A percentile compares a stretch with the other conserved stretches of the same genome.
These are phyloP conservation scores for Leccinum griseonigrum DNA, from an alignment of 1,284 basidiomycete genomes.

Conservation along the genomic window DNA sequence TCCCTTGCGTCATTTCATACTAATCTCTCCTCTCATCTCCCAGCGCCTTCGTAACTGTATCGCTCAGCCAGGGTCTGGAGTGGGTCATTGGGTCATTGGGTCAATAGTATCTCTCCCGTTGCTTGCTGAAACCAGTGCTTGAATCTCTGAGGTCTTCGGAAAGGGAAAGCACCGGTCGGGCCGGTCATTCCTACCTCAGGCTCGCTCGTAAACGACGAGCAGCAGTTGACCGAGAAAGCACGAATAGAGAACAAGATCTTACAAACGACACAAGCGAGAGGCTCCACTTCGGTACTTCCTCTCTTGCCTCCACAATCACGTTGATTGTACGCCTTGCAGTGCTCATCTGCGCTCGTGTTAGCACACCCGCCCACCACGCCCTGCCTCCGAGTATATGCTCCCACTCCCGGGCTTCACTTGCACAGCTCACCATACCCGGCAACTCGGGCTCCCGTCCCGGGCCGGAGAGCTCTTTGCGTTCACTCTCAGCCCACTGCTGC, in stretches of 20 bases:
- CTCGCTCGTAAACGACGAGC: conserved; percentile 45
- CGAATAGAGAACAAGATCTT: conserved; percentile 5
- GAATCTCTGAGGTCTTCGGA: conserved; percentile 72
- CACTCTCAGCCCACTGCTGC: too few species aligned
- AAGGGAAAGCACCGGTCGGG: conserved; percentile 74
- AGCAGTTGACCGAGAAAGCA: conserved; percentile 25
- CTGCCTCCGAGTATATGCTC: too few species aligned
- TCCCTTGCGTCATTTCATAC: neutral
- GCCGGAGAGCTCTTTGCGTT: too few species aligned
- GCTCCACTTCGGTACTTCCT: too few species aligned
- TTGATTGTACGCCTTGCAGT: too few species aligned
- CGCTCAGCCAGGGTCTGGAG: conserved; percentile 20
- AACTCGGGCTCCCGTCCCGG: too few species aligned
- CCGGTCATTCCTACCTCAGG: conserved; percentile 65
- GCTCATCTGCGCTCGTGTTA: too few species aligned
- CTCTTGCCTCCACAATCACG: too few species aligned
- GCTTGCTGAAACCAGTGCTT: conserved; percentile 75
- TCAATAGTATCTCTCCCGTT: conserved; percentile 56
- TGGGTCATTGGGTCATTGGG: conserved; percentile 67
- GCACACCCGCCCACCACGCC: too few species aligned
- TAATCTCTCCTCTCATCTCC: neutral
- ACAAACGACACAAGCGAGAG: too few species aligned
- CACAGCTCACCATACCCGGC: too few species aligned
- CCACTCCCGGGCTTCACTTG: too few species aligned
- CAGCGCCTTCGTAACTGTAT: conserved; percentile 12